These are phyloP conservation scores for Stachybotrys echinatus DNA, from an alignment of 2,329 filamentous ascomycete genomes.

Conservation along the genomic window DNA sequence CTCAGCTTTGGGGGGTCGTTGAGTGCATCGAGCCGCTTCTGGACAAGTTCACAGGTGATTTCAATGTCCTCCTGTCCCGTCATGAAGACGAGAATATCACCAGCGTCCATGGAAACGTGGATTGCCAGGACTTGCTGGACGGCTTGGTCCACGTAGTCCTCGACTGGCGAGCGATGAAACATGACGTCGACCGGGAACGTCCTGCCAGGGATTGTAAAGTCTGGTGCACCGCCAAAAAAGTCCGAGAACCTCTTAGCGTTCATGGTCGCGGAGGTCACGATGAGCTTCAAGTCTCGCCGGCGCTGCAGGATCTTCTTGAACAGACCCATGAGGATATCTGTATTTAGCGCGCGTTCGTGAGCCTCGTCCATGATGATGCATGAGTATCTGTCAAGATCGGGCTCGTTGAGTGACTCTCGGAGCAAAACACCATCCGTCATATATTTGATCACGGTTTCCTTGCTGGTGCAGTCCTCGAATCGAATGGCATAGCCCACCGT, in stretches of 20 bases:
- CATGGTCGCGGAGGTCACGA: slow-evolving; percentile 98
- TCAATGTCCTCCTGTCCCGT: slow-evolving; percentile 99
- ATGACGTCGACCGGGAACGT: slow-evolving; percentile 97
- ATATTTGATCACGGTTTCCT: slow-evolving; percentile 94
- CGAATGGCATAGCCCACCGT: slow-evolving; percentile 95
- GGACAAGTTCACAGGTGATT: slow-evolving; percentile 87
- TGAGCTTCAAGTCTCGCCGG: slow-evolving; percentile 86
- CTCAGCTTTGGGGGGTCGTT: slow-evolving; percentile 94
- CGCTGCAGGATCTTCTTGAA: slow-evolving; percentile 95
- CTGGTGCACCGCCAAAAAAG: slow-evolving; percentile 92
- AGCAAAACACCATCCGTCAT: slow-evolving; percentile 97
- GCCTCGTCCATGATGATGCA: slow-evolving; percentile 99
- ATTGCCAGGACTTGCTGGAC: slow-evolving; percentile 95
- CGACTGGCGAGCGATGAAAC: slow-evolving; percentile 89
- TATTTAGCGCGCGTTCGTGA: slow-evolving; percentile 93
- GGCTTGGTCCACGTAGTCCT: slow-evolving; percentile 95
- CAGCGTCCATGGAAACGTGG: slow-evolving; percentile 87
- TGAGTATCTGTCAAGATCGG: slow-evolving; percentile 91
- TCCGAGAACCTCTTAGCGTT: slow-evolving; percentile 93
- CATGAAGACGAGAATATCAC: slow-evolving; percentile 98
- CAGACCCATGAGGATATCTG: slow-evolving; percentile 92
- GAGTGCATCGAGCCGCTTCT: slow-evolving; percentile 78
- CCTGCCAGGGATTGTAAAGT: slow-evolving; percentile 92
- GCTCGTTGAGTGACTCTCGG: slow-evolving; percentile 86
- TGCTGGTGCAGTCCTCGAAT: slow-evolving; percentile 96